Evolutionary conservation across 768 basidiomycete genomes (phyloP).

Genomic region (Lentinus brumalis): DNA sequence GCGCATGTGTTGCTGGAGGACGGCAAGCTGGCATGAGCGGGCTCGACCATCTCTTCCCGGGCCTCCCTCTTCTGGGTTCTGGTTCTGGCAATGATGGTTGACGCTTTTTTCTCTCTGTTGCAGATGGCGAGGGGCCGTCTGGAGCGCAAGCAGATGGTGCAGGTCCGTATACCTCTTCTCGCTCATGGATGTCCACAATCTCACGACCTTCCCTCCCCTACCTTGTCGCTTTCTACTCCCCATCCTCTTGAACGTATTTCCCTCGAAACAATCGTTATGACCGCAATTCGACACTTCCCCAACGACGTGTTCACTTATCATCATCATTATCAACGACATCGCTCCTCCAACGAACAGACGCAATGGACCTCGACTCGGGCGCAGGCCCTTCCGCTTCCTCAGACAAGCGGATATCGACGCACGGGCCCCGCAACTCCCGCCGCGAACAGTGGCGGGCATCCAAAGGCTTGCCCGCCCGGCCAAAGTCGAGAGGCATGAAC

Average conservation of each 20-base stretch:
- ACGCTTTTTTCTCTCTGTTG: conserved; percentile 1
- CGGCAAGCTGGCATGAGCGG: conserved; percentile 3
- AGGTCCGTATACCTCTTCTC: conserved; percentile 17
- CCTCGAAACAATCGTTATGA: neutral
- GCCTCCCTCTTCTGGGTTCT: conserved; percentile 1
- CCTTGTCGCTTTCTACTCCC: neutral
- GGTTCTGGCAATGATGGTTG: conserved; percentile 12
- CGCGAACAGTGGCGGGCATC: conserved; percentile 82
- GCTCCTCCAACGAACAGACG: conserved; percentile 34
- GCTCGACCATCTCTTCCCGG: conserved; percentile 23
- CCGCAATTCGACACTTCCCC: neutral
- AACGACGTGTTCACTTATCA: neutral
- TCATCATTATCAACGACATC: neutral
- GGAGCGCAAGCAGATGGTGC: conserved; percentile 10
- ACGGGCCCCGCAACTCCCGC: conserved; percentile 75
- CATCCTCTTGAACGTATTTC: neutral
- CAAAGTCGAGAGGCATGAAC: conserved; percentile 58
- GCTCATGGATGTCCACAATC: too few relatives aligned
- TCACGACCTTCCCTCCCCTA: neutral
- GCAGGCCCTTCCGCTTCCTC: conserved; percentile 23
- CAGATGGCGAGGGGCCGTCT: conserved; percentile 14
- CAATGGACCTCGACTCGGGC: conserved; percentile 55
- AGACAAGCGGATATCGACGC: conserved; percentile 66
- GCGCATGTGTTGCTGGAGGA: neutral
- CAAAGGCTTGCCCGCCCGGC: conserved; percentile 66